Conservation (phyloP, 2,329 filamentous ascomycete species). For the Penicillium frequentans region DNA sequence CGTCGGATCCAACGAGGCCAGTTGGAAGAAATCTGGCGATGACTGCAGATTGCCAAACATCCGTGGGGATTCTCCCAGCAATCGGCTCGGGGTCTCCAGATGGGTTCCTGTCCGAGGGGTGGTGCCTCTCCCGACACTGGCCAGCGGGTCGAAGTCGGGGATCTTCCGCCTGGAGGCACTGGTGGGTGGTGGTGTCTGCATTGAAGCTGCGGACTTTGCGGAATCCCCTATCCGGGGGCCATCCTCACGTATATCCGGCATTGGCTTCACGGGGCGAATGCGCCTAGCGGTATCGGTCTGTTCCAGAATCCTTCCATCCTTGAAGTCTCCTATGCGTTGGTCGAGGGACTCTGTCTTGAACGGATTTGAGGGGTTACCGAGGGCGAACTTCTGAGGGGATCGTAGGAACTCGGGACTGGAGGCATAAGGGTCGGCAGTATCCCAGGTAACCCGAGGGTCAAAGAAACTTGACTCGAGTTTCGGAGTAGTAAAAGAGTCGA, state of each 20-base stretch:
- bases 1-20: conserved; percentile 52
- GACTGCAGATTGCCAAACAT: conserved; percentile 57
- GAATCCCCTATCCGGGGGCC: conserved; percentile 35
- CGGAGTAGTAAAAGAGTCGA: conserved; percentile 45
- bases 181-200: conserved; percentile 64
- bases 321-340: neutral
- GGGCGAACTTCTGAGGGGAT: conserved; percentile 41
- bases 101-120: conserved; percentile 27
- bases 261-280: conserved; percentile 29
- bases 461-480: conserved; percentile 50
- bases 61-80: conserved; percentile 46
- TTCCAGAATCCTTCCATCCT: conserved; percentile 23
- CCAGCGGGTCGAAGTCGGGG: conserved; percentile 31
- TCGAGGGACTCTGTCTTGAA: conserved; percentile 15
- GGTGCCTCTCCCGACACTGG: conserved; percentile 20
- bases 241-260: conserved; percentile 29
- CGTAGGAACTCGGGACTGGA: conserved; percentile 48
- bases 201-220: conserved; percentile 47
- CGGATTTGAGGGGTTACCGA: conserved; percentile 35
- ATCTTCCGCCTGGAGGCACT: conserved; percentile 54
- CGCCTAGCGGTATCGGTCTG: conserved; percentile 36
- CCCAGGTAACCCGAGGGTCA: conserved; percentile 48
- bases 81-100: conserved; percentile 47
- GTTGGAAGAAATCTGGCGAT: conserved; percentile 58
- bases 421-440: conserved; percentile 48